Conservation (phyloP, 441 rosid species). For the Mallotus japonicus region DNA sequence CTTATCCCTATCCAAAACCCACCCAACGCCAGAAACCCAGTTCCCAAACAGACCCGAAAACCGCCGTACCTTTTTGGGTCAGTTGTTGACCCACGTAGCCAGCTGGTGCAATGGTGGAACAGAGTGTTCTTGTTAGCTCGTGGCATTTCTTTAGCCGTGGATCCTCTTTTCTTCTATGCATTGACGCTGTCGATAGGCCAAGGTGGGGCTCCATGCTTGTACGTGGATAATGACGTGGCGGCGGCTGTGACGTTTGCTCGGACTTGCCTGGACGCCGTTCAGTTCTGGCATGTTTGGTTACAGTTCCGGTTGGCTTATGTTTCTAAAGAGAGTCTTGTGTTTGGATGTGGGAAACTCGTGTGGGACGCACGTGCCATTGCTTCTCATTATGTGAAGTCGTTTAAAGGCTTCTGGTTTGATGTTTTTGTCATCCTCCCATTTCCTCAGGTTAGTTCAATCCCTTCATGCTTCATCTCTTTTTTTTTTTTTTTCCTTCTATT, state of each 20-base stretch:
- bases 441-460: conserved; percentile 57
- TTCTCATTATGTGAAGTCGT: conserved; percentile 48
- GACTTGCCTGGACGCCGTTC: conserved; percentile 52
- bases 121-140: conserved; percentile 56
- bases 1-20: conserved; percentile 36
- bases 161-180: conserved; percentile 75
- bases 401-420: conserved; percentile 72
- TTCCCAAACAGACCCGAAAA: background rate
- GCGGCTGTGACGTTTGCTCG: conserved; percentile 48
- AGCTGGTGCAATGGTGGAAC: conserved; percentile 61
- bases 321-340: conserved; percentile 61
- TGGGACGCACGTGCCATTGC: conserved; percentile 78
- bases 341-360: conserved; percentile 79
- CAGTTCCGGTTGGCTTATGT: conserved; percentile 73
- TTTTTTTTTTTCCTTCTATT: background rate
- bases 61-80: conserved; percentile 39
- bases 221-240: conserved; percentile 59
- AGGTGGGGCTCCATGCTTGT: conserved; percentile 51
- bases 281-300: conserved; percentile 62
- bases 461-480: background rate
- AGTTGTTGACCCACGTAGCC: conserved; percentile 63
- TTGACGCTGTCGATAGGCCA: conserved; percentile 40
- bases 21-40: background rate
- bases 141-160: conserved; percentile 60
- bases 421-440: conserved; percentile 64